Evolutionary conservation across 306 rosid genomes (phyloP), one percentile per base, ranked within the genome.

Genomic region (Argentina anserina): DNA sequence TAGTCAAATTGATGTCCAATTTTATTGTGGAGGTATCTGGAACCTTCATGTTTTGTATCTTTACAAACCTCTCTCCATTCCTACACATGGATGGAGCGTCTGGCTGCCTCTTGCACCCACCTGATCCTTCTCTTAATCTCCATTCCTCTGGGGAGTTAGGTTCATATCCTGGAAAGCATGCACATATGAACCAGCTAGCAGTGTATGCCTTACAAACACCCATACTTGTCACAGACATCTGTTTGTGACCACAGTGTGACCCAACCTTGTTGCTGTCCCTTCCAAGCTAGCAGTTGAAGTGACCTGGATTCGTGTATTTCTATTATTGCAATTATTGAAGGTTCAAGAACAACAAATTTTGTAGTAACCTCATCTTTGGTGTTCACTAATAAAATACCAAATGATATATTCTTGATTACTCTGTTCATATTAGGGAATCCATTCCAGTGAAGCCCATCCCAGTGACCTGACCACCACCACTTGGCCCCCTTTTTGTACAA

Each of bases 31-130:
- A 80, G 9, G 83, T 78, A 67, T 88, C 87, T 1, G 94, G 94
- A 50, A 85, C 34, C 80, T 90, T 90, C 25, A 87, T 75, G 4
- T 76, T 65, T 20, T 15, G 41, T 37, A 87, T 12, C 77, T 71
- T 80, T 23, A 82, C 79, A 55, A 90, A 92, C 25, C 94, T 92
- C 73, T 90, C 98, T 2, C 92, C 94, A 20, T 59, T 79, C 5
- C 46, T 33, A 47, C 96, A 92, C 72, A 83, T 39, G 1, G 80
- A 76, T 11, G 3, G 61, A 0, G n/a, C 63, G 12, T 78, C 82
- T 15, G 46, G 47, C 33, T 50, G 83, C 70, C 88, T 86, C 50
- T 65, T 67, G 56, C 97, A 92, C 34, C 97, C 97, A 36, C 74
- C 78, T 3, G 88, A 59, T 7, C 73, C 62, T n/a, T 86, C 90